phyloP scores from a whole-genome alignment of 2,329 filamentous ascomycete genomes.

The Parafenestella ontariensis region DNA sequence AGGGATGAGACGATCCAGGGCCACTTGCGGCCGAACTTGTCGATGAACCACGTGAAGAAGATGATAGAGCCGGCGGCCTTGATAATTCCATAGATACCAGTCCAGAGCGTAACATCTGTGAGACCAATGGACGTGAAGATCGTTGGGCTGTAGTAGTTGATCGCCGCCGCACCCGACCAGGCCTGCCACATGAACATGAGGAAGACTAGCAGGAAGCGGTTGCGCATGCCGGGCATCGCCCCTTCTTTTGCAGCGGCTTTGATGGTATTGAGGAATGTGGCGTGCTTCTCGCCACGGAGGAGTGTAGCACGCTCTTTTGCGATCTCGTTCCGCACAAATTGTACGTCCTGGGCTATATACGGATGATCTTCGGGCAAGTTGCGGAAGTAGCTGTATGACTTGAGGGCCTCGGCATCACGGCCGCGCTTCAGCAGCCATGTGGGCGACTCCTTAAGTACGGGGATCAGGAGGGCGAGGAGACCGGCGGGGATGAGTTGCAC shows the following conservation, averaged over 20 bases:
- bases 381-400: constrained; percentile 53
- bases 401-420: constrained; percentile 48
- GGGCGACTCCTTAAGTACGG: constrained; percentile 45
- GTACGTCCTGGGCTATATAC: constrained; percentile 49
- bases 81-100: constrained; percentile 48
- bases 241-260: constrained; percentile 42
- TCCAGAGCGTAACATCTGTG: constrained; percentile 46
- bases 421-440: constrained; percentile 41
- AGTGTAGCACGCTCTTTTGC: constrained; percentile 39
- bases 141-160: constrained; percentile 48
- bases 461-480: constrained; percentile 42
- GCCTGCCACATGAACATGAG: constrained; percentile 51
- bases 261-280: constrained; percentile 37
- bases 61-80: constrained; percentile 47
- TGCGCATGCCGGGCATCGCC: constrained; percentile 48
- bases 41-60: constrained; percentile 49
- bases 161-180: constrained; percentile 43
- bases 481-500: constrained; percentile 54
- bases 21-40: constrained; percentile 46
- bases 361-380: constrained; percentile 53
- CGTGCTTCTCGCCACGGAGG: constrained; percentile 31
- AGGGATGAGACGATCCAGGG: constrained; percentile 50
- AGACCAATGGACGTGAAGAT: constrained; percentile 48
- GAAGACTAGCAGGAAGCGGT: constrained; percentile 50
- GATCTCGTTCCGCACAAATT: constrained; percentile 41